phyloP scores from a whole-genome alignment of 2,329 filamentous ascomycete genomes.

The Dothideomycetes sp. region DNA sequence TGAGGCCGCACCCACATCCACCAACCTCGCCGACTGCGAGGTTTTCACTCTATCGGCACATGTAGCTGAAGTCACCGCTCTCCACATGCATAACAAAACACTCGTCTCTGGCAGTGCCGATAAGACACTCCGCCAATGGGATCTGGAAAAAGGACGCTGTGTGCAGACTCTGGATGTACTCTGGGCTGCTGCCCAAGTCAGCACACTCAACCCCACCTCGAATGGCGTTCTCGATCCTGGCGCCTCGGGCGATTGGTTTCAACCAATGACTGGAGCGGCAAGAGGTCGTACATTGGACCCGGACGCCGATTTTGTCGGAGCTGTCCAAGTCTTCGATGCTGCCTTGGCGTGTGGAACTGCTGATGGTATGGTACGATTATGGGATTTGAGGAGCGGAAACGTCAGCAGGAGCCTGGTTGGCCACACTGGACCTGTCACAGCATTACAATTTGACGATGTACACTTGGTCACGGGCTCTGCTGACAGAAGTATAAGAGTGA shows the following conservation, averaged over 20 bases:
- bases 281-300: constrained; percentile 41
- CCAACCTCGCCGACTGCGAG: constrained; percentile 70
- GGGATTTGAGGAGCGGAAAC: constrained; percentile 92
- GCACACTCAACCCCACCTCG: constrained; percentile 43
- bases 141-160: constrained; percentile 91
- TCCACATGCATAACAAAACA: constrained; percentile 81
- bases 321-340: constrained; percentile 90
- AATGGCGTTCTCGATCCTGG: constrained; percentile 9
- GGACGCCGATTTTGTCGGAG: constrained; percentile 83
- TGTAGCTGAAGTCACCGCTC: constrained; percentile 84
- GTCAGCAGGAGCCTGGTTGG: constrained; percentile 94
- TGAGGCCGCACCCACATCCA: constrained; percentile 52
- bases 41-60: constrained; percentile 84
- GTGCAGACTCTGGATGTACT: constrained; percentile 96
- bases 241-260: constrained; percentile 1
- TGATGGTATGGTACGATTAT: constrained; percentile 91
- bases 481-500: constrained; percentile 87
- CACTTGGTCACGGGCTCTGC: constrained; percentile 87
- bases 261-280: background rate
- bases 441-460: constrained; percentile 90
- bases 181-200: constrained; percentile 90
- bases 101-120: constrained; percentile 93
- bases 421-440: constrained; percentile 88
- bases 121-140: constrained; percentile 96
- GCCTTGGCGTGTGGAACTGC: constrained; percentile 93